Base-by-base conservation (phyloP, 352 stramenopile genomes). In the Globisporangium solare region DNA sequence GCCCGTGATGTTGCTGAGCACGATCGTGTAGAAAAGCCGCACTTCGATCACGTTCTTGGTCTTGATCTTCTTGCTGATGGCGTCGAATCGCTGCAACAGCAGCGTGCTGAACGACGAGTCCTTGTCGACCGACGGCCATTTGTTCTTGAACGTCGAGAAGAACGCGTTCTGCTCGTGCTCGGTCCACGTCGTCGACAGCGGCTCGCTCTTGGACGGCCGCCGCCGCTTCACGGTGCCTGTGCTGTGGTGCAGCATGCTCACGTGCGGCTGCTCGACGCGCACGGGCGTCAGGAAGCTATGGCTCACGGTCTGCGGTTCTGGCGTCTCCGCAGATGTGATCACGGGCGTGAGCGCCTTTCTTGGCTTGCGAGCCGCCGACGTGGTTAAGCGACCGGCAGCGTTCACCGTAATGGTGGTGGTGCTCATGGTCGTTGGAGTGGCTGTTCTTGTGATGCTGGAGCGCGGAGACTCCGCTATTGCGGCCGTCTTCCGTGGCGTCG, bases 111-210 rank as follows among this genome's bases (percentile, higher is more conserved):
- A 80, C 3, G 39, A 47, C n/a, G 37, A 31, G 32, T 68, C 27
- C 5, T 56, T 54, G 49, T 69, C 58, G 0, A 50, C 18, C 21
- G 52, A 61, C 21, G 73, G 72, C 75, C 79, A 90, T 51, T 90
- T 90, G 47, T 60, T 55, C 58, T 88, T 88, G 64, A 90, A 86
- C 52, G 83, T 70, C 1, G 70, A 59, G 47, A 86, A 90, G 56
- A 90, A 90, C 4, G 70, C 70, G 53, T 75, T 88, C 51, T 86
- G 64, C 53, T 90, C 79, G 42, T 77, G 70, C 17, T 84, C 66
- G 37, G 48, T 71, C 79, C 79, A 90, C 18, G 41, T 59, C 7
- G 65, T 61, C 4, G 63, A 64, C 13, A 58, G 22, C 17, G 43
- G 48, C 61, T 67, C 21, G 55, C 66, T 51, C 51, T 61, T 15